phyloP scores from a whole-genome alignment of 139 green algal genomes.

The Diplosphaera chodatii region DNA sequence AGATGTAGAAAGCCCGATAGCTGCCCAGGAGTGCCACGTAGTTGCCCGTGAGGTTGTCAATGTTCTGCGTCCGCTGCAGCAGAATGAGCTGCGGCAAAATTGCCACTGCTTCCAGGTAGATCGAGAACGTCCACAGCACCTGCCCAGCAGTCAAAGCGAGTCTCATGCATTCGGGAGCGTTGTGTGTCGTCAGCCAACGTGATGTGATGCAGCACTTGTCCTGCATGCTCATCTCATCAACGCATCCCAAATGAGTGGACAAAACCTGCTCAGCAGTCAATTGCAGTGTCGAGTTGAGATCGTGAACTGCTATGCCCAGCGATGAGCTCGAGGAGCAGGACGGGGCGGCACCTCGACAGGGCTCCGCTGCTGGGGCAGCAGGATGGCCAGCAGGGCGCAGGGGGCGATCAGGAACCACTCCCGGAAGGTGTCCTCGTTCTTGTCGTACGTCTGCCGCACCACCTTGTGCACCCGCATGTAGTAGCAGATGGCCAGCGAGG shows the following conservation, averaged over 20 bases:
- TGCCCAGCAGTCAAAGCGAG: too few species aligned
- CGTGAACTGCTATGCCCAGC: too few species aligned
- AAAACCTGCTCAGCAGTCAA: too few species aligned
- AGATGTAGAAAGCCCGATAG: constrained; percentile 94
- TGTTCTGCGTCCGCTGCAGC: constrained; percentile 96
- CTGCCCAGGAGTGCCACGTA: constrained; percentile 95
- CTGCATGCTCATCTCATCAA: too few species aligned
- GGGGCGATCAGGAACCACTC: constrained; percentile 74
- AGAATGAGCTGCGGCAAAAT: constrained; percentile 98
- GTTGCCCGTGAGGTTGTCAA: constrained; percentile 98
- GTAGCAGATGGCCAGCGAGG: constrained; percentile 82
- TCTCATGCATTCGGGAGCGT: too few species aligned
- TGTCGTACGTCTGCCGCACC: constrained; percentile 91
- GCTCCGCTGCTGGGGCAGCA: constrained; percentile 73
- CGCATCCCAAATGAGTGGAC: too few species aligned
- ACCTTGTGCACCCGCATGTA: constrained; percentile 87
- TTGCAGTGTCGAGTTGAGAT: too few species aligned
- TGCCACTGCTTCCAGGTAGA: constrained; percentile 97
- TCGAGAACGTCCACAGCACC: constrained; percentile 97
- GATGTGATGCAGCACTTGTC: too few species aligned
- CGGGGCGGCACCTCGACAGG: constrained; percentile 81
- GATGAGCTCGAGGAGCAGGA: too few species aligned
- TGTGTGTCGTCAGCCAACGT: too few species aligned
- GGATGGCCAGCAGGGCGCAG: constrained; percentile 65
- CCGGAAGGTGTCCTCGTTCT: constrained; percentile 94